Evolutionary conservation across 495 filamentous ascomycete genomes (phyloP).

Genomic region (Penicillium arizonense): DNA sequence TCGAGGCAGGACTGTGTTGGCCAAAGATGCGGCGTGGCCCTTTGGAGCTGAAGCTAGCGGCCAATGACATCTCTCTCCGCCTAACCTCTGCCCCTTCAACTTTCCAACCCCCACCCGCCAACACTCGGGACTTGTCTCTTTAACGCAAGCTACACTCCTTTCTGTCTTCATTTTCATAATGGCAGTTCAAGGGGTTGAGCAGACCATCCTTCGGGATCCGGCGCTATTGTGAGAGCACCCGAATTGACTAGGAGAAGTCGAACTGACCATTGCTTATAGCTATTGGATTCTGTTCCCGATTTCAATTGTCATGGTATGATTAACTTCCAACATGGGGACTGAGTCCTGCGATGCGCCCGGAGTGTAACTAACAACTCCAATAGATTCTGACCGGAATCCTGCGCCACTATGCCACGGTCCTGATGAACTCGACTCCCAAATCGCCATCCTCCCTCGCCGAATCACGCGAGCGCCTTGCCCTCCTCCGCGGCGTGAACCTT

Average conservation of each 20-base stretch:
- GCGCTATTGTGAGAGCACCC: constrained; percentile 76
- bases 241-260: constrained; percentile 1
- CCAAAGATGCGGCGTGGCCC: constrained; percentile 46
- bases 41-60: constrained; percentile 39
- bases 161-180: constrained; percentile 71
- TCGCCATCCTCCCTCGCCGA: constrained; percentile 70
- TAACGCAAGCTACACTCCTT: background rate
- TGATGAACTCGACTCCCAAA: constrained; percentile 86
- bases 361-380: constrained; percentile 11
- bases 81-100: constrained; percentile 22
- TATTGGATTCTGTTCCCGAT: constrained; percentile 99
- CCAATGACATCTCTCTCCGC: constrained; percentile 22
- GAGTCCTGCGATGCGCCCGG: background rate
- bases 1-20: constrained; percentile 16
- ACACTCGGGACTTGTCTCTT: constrained; percentile 2
- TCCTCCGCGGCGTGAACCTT: constrained; percentile 81
- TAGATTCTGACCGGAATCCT: constrained; percentile 93
- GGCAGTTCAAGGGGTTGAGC: constrained; percentile 76
- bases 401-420: constrained; percentile 88
- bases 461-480: constrained; percentile 82
- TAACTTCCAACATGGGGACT: background rate
- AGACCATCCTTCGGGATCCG: constrained; percentile 98
- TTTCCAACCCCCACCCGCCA: constrained; percentile 13
- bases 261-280: constrained; percentile 46
- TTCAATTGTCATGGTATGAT: constrained; percentile 86